Evolutionary conservation across 257 asterid species (phyloP), one percentile per base, ranked within the genome.

Genomic region (Solanum bulbocastanum): DNA sequence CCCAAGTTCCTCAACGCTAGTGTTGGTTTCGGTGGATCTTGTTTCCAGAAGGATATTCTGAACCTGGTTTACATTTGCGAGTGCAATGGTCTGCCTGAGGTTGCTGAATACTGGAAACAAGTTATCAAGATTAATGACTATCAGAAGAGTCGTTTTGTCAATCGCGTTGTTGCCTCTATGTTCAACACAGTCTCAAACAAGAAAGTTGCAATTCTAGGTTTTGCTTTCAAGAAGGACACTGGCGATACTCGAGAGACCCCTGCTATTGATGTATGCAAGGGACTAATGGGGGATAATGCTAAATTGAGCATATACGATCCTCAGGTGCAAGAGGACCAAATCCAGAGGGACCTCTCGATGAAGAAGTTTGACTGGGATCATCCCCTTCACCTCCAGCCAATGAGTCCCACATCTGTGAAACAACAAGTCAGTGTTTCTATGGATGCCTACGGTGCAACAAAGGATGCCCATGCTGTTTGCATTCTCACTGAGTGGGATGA

Each of bases 401-500:
- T 92, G 95, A 95, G 98, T 86, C 98, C 98, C 84, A 91, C 98
- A 58, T 91, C 98, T 6, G 91, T 90, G 88, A 95, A 94, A 89
- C 94, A 94, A 91, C 94, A 94, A 91, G 96, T 95, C 40, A 91
- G 91, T 1, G 90, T 91, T 15, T 93, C 90, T 72, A 94, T 96
- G 97, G 95, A 94, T 72, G 98, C 98, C 8, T 96, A 96, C 5
- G 90, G 88, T 79, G 98, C 98, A 18, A 91, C 96, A 2, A 95
- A 94, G 87, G 97, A 94, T 8, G 98, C 98, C 1, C 98, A 95
- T 36, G 97, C 92, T 27, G 83, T 94, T n/a, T 94, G 98, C 92
- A 93, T 96, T 81, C 94, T 96, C 23, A 96, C 98, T 2, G 98
- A 96, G 89, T 96, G 98, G 98, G 98, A 96, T 13, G 98, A 96